Evolutionary conservation across 2,329 filamentous ascomycete genomes (phyloP).

Genomic region (Thielaviopsis euricoi): DNA sequence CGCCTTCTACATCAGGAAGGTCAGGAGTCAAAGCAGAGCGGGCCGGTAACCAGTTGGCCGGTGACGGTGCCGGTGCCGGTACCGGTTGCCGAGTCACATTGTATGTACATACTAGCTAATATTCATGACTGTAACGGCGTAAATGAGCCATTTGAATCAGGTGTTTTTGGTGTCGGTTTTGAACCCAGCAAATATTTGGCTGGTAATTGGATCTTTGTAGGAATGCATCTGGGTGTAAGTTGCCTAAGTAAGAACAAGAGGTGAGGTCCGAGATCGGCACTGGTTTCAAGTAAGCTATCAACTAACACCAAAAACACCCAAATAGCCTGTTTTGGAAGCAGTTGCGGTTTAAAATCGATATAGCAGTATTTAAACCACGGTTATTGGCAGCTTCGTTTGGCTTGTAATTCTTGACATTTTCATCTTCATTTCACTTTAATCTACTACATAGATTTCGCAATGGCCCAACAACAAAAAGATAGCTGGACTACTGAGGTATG

Average conservation of each 20-base stretch:
- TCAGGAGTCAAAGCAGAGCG: neutral
- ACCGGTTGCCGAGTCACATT: neutral
- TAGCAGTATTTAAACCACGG: too few relatives aligned
- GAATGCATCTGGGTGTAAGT: neutral
- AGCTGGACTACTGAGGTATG: constrained; percentile 25
- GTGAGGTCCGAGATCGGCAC: constrained; percentile 13
- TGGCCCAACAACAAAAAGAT: constrained; percentile 14
- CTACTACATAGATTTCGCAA: neutral
- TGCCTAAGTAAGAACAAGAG: neutral
- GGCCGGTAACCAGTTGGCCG: neutral
- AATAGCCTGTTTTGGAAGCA: neutral
- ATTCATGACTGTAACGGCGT: neutral
- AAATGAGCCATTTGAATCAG: neutral
- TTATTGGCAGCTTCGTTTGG: neutral
- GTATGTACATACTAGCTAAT: neutral
- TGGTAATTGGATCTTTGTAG: too few relatives aligned
- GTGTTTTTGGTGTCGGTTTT: neutral
- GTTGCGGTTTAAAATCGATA: neutral
- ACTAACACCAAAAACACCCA: neutral
- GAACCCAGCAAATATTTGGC: too few relatives aligned
- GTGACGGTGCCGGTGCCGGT: neutral
- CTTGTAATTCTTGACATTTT: neutral
- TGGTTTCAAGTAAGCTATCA: neutral
- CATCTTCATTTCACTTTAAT: neutral
- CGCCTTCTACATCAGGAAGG: too few relatives aligned